Percentiles rank a stretch among this genome's conserved stretches.
phyloP scores from a whole-genome alignment of 2,329 filamentous ascomycete genomes.

The Ceratocystiopsis brevicomis region DNA sequence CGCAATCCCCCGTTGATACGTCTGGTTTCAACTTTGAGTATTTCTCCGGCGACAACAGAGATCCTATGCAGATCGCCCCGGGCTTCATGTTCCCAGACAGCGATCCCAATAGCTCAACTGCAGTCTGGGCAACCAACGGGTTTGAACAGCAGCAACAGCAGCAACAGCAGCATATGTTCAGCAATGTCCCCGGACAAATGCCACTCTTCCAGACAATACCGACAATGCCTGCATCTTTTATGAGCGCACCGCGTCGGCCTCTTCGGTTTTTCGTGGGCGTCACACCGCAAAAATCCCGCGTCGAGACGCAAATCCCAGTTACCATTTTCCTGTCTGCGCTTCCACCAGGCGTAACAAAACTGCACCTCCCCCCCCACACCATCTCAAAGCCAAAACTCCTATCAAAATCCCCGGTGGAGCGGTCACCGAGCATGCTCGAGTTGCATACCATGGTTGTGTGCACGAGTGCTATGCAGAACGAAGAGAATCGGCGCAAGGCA shows the following conservation, averaged over 20 bases:
- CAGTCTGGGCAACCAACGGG: conserved; percentile 4
- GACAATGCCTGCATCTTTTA: no score
- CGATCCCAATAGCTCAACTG: conserved; percentile 5
- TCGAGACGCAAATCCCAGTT: conserved; percentile 91
- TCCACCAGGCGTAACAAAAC: conserved; percentile 54
- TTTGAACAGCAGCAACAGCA: conserved; percentile 1
- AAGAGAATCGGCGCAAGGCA: conserved; percentile 46
- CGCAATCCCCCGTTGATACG: conserved; percentile 25
- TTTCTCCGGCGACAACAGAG: conserved; percentile 1
- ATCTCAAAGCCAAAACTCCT: conserved; percentile 90
- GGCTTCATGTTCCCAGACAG: conserved; percentile 6
- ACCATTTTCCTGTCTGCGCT: conserved; percentile 60
- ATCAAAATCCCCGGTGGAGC: conserved; percentile 48
- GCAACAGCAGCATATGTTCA: conserved; percentile 3
- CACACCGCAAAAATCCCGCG: conserved; percentile 65
- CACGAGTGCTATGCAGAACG: conserved; percentile 74
- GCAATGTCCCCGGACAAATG: conserved; percentile 1
- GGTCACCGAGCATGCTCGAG: conserved; percentile 56
- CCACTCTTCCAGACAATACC: conserved; percentile 1
- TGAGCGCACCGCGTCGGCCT: conserved; percentile 1
- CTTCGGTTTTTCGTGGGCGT: conserved; percentile 27
- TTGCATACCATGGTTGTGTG: conserved; percentile 71
- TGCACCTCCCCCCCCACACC: conserved; percentile 75
- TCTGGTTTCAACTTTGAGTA: conserved; percentile 17
- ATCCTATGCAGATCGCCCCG: conserved; percentile 2